Evolutionary conservation across 192 early-diverging fungal species (phyloP), one percentile per base, ranked within the genome.

Genomic region (Coemansia sp.): DNA sequence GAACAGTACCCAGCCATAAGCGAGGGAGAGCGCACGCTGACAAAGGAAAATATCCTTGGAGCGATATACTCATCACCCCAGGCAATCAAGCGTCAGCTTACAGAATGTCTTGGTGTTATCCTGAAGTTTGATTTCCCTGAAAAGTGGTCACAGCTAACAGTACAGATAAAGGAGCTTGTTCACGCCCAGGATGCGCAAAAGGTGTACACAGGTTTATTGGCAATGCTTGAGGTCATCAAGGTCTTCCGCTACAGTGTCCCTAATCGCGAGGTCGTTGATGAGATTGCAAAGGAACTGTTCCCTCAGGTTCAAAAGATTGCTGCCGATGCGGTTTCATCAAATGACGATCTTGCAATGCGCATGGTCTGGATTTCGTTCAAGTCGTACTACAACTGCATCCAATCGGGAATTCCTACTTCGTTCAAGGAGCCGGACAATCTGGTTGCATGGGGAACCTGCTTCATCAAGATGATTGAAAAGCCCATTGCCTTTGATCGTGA

Each of bases 341-440:
- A 89, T 61, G 90, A 85, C 43, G 66, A 86, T 2, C 90, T 94
- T 76, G 94, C 94, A 11, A 91, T 89, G 19, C 88, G 89, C 69
- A 91, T 97, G 88, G 81, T 92, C 61, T 94, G 94, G 81, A 80
- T 90, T 40, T 86, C 91, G 47, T 80, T 95, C 71, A 97, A 96
- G 80, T 89, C 87, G 51, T 97, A 95, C 73, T 80, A 86, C 71
- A 69, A 86, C 60, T 85, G 86, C 48, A 92, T 92, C 62, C 89
- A 91, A 77, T 80, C 78, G 41, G 71, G 74, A 19, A 66, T 84
- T 59, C 77, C 75, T 9, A 37, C 65, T 59, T 47, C 73, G 39
- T 87, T 93, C 61, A 90, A 94, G 72, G 85, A 89, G 37, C 84
- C 85, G 22, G 68, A 78, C 12, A 88, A 85, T 2, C 80, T 99